Base-by-base conservation (phyloP, 2,329 filamentous ascomycete species). In the Fusarium sp. region DNA sequence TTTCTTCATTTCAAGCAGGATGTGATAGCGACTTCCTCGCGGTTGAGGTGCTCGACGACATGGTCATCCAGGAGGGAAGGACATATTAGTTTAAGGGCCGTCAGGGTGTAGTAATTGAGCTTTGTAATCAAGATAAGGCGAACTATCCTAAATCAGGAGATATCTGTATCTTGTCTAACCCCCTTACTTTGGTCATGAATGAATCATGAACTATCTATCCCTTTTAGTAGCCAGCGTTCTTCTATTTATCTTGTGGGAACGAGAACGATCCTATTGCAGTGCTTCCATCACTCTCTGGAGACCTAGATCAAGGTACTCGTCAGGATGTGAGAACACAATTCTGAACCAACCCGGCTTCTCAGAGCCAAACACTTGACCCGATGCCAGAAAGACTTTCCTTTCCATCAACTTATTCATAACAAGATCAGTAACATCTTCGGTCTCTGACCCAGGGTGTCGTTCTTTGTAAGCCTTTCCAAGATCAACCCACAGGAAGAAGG, bases 401-500 rank as follows among this genome's bases (percentile, higher is more conserved):
- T 57, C 52, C 22, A 81, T 57, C 51, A 82, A 39, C 6, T 67
- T 67, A 4, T 76, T 42, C 57, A 74, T 75, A 2, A 81, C 65
- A 6, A 63, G 47, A 19, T 72, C 47, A 8, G 75, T 75, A 7
- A 79, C 33, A 38, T 77, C 70, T 15, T 64, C 52, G 3, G 43
- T 33, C 4, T 69, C 67, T 15, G 52, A 11, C 7, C 52, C 59
- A 1, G 59, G 38, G 38, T 74, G 70, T 2, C 61, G 63, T 39
- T 56, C 51, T 19, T 45, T 57, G 31, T 77, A 81, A 11, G 66
- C 73, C 19, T 71, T 69, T 3, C 80, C 78, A 2, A 89, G 76
- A 67, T 88, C 78, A 4, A 85, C 76, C 84, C 85, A 88, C 1
- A 88, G 71, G 69, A 88, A 88, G 70, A 88, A 87, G 0, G 81